Percentiles rank a stretch among this genome's conserved stretches.
These are phyloP conservation scores for Trichoderma brevicompactum DNA, from an alignment of 2,329 filamentous ascomycete species.

Conservation along the genomic window DNA sequence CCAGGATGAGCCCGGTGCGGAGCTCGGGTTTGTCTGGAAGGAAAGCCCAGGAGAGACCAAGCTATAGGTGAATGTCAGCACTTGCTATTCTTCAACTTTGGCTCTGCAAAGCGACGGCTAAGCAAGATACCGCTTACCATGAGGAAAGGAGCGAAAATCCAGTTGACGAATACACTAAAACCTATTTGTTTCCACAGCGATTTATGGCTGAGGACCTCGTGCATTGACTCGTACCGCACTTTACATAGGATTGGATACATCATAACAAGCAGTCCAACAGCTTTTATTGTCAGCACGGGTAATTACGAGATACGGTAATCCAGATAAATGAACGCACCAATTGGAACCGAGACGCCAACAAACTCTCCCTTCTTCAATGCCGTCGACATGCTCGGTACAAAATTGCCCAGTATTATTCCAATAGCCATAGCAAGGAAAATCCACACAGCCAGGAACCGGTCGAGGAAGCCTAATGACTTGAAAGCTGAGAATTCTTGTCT, in stretches of 20 bases:
- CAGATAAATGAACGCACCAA: constrained; percentile 50
- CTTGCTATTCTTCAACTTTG: too few species aligned
- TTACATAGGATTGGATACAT: constrained; percentile 95
- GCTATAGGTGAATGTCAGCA: constrained; percentile 44
- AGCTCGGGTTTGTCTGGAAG: constrained; percentile 62
- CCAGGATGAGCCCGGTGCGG: constrained; percentile 74
- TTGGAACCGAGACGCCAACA: constrained; percentile 69
- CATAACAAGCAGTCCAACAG: constrained; percentile 82
- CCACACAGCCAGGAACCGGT: constrained; percentile 70
- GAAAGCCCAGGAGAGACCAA: constrained; percentile 70
- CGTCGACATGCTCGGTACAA: constrained; percentile 64
- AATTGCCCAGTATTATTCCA: constrained; percentile 77
- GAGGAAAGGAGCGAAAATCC: constrained; percentile 79
- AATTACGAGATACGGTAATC: not conserved
- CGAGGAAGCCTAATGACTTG: constrained; percentile 61
- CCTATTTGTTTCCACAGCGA: constrained; percentile 76
- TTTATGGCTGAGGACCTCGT: constrained; percentile 61
- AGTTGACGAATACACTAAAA: constrained; percentile 79
- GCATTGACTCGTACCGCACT: constrained; percentile 76
- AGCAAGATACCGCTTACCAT: constrained; percentile 61
- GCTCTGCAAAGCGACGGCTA: too few species aligned
- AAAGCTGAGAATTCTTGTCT: constrained; percentile 46
- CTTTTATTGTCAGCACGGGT: constrained; percentile 45
- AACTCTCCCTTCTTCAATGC: constrained; percentile 73
- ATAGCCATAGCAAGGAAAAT: constrained; percentile 79